These are phyloP conservation scores for Pogostemon cablin DNA, from an alignment of 257 asterid species.

Conservation along the genomic window DNA sequence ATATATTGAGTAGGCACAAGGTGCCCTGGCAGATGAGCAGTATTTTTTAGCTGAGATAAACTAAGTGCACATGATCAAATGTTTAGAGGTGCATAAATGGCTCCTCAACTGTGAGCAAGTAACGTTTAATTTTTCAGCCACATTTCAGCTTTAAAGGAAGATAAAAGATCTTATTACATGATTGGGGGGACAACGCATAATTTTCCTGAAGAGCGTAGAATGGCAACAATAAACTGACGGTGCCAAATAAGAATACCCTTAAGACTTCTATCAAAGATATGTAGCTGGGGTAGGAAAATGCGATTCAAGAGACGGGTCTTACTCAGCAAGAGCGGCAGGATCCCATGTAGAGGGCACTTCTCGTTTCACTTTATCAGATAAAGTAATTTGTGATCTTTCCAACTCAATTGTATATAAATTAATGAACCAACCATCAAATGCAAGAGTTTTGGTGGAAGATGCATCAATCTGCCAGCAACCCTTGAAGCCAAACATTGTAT, in stretches of 20 bases:
- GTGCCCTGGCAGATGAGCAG: background rate
- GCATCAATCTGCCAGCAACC: constrained; percentile 96
- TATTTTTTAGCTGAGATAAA: background rate
- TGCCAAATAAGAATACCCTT: too few relatives aligned
- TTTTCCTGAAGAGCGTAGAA: background rate
- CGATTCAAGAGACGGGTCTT: constrained; percentile 45
- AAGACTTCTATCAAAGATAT: background rate
- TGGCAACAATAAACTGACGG: too few relatives aligned
- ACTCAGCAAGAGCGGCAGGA: constrained; percentile 90
- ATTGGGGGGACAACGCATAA: background rate
- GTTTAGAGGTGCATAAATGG: background rate
- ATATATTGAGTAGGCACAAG: background rate
- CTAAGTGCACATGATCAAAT: background rate
- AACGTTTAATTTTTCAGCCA: background rate
- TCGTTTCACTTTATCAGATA: constrained; percentile 66
- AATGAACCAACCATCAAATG: constrained; percentile 92
- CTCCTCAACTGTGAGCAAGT: background rate
- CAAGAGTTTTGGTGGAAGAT: constrained; percentile 72
- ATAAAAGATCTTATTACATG: too few relatives aligned
- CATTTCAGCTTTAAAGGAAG: too few relatives aligned
- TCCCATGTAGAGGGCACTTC: constrained; percentile 90
- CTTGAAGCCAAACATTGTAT: constrained; percentile 80
- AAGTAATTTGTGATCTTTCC: constrained; percentile 63
- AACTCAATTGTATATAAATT: constrained; percentile 80
- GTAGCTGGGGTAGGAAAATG: constrained; percentile 17